Evolutionary conservation across 805 yeast genomes (phyloP).

Genomic region (Ogataea methylovora): DNA sequence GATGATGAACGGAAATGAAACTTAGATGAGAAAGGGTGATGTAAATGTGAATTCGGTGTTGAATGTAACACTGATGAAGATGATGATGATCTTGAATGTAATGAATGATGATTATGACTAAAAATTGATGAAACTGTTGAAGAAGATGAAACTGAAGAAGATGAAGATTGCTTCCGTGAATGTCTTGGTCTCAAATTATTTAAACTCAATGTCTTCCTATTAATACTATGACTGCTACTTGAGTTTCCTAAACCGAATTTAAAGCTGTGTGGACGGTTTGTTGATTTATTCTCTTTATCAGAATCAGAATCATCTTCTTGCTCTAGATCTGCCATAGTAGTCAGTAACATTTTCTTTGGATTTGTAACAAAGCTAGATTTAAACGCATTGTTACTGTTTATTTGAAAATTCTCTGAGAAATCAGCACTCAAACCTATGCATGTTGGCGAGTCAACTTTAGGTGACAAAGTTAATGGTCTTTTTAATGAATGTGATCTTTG

Average conservation of each 20-base stretch:
- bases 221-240: too few relatives aligned
- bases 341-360: conserved; percentile 11
- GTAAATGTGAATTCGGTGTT: too few relatives aligned
- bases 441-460: conserved; percentile 33
- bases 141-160: conserved; percentile 12
- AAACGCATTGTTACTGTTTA: conserved; percentile 13
- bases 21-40: not conserved
- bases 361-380: too few relatives aligned
- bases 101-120: conserved; percentile 1
- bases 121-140: conserved; percentile 2
- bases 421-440: conserved; percentile 29
- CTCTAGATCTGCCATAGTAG: too few relatives aligned
- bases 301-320: too few relatives aligned
- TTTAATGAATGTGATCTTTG: conserved; percentile 18
- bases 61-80: conserved; percentile 10
- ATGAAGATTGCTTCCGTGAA: conserved; percentile 5
- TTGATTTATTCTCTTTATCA: too few relatives aligned
- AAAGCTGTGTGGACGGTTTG: too few relatives aligned
- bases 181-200: not conserved
- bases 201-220: not conserved
- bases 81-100: conserved; percentile 14
- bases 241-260: too few relatives aligned
- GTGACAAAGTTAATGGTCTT: conserved; percentile 25
- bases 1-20: conserved; percentile 1
- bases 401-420: conserved; percentile 29